Evolutionary conservation across 2,329 filamentous ascomycete genomes (phyloP).

Genomic region (Emmonsia crescens): DNA sequence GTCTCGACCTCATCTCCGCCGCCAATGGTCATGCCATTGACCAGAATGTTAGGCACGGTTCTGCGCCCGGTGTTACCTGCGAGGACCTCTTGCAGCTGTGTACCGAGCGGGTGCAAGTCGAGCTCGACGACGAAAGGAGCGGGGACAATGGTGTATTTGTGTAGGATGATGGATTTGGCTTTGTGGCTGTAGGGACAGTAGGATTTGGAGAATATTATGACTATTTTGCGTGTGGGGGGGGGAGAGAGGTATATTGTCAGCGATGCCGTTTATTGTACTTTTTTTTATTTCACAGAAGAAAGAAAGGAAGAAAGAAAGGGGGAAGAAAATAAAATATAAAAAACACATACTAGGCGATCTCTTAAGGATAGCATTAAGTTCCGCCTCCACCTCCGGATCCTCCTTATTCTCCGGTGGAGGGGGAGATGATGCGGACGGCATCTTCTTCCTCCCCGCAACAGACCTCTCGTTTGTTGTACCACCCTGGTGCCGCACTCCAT

Average conservation of each 20-base stretch:
- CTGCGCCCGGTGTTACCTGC: constrained; percentile 62
- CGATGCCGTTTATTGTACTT: not conserved
- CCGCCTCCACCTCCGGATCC: constrained; percentile 46
- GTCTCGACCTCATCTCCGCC: constrained; percentile 76
- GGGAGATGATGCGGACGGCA: constrained; percentile 29
- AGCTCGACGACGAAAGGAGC: constrained; percentile 82
- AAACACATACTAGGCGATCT: constrained; percentile 61
- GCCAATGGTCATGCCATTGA: constrained; percentile 80
- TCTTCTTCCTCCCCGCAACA: constrained; percentile 45
- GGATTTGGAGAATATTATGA: constrained; percentile 92
- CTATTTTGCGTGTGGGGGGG: constrained; percentile 33
- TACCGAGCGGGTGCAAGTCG: constrained; percentile 67
- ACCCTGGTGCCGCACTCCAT: not conserved
- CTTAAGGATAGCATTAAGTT: constrained; percentile 70
- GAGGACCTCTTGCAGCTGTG: constrained; percentile 60
- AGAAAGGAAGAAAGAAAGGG: constrained; percentile 5
- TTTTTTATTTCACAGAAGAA: not conserved
- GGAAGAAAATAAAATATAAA: not conserved
- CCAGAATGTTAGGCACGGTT: constrained; percentile 86
- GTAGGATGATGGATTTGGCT: constrained; percentile 74
- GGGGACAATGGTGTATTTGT: constrained; percentile 74
- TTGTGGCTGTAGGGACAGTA: constrained; percentile 80
- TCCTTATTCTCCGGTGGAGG: constrained; percentile 18
- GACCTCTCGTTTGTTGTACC: constrained; percentile 32
- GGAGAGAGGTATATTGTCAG: not conserved